These are phyloP conservation scores for Elongisporangium prolatum DNA, from an alignment of 352 stramenopile species.

Conservation along the genomic window DNA sequence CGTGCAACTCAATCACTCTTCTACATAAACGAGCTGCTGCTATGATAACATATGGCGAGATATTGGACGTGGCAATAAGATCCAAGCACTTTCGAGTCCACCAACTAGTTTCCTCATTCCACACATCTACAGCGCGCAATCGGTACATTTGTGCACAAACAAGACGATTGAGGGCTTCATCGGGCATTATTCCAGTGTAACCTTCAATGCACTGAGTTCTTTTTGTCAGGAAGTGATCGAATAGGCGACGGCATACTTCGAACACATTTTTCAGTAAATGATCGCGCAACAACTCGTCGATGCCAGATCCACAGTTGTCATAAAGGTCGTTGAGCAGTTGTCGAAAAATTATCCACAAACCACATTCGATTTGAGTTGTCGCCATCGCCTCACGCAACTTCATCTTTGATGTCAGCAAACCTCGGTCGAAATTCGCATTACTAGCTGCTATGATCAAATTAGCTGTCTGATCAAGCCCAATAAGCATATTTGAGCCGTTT, in stretches of 20 bases:
- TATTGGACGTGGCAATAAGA: slow-evolving; percentile 6
- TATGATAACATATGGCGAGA: slow-evolving; percentile 8
- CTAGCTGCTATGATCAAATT: slow-evolving; percentile 2
- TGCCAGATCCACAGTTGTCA: neutral
- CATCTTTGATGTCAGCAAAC: neutral
- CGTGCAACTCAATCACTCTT: slow-evolving; percentile 14
- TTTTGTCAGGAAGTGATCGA: slow-evolving; percentile 1
- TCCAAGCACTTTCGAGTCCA: slow-evolving; percentile 20
- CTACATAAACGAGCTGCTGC: slow-evolving; percentile 15
- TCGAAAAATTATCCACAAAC: slow-evolving; percentile 7
- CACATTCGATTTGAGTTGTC: slow-evolving; percentile 4
- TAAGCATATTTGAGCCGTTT: neutral
- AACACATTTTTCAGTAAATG: neutral
- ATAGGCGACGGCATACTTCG: neutral
- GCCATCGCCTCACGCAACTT: neutral
- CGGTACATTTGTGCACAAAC: slow-evolving; percentile 15
- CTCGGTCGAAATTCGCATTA: neutral
- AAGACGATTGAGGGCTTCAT: slow-evolving; percentile 17
- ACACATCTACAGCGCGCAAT: slow-evolving; percentile 9
- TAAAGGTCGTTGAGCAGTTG: neutral
- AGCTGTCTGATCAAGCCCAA: slow-evolving; percentile 6
- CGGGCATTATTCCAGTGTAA: neutral
- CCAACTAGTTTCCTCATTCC: slow-evolving; percentile 14
- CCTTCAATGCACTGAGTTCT: neutral
- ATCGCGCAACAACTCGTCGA: neutral